Base-by-base conservation (phyloP, 73 alveolate genomes). In the Paraurostyla sp. region DNA sequence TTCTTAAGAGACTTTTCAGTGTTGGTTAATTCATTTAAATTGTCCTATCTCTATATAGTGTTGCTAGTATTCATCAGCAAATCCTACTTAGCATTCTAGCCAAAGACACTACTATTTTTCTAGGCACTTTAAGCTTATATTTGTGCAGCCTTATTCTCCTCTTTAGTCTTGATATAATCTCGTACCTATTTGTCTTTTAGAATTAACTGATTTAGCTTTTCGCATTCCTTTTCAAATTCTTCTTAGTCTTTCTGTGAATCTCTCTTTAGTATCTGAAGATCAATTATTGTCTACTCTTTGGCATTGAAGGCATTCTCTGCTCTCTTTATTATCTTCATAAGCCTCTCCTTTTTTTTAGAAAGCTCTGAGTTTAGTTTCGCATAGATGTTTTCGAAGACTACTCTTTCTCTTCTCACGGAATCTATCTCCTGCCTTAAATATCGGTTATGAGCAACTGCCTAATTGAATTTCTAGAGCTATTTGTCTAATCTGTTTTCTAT, bases 401-500 rank as follows among this genome's bases (percentile, higher is more conserved):
- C 96, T 93, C 98, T 94, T 78, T 98, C 99, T 91, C 97, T 96
- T 83, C 99, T 76, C 48, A 97, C 83, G 43, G 98, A 91, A 86
- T 98, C 99, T 62, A 98, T 98, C 86, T 96, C 91, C 68, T 93
- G 92, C 71, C 99, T 88, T 13, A 98, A 91, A 35, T 81, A 65
- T 84, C 93, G 92, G 90, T 97, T 98, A 54, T 94, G 93, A 38
- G 99, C 99, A 40, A 97, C 98, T 0, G 99, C 99, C 59, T 96
- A 98, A 93, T 97, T 97, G 94, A 92, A 97, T 84, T 97, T 97
- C 87, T 97, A 95, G 58, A 96, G 92, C 32, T 99, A 95, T 89
- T 97, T 97, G 78, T 97, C 99, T 42, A 97, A 91, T 76, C 98
- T 93, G 93, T 97, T 96, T 85, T 97, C 99, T 59, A 97, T 75